Evolutionary conservation across 2,329 filamentous ascomycete species (phyloP), one percentile per base, ranked within the genome.

Genomic region (Coniochaeta pulveracea): DNA sequence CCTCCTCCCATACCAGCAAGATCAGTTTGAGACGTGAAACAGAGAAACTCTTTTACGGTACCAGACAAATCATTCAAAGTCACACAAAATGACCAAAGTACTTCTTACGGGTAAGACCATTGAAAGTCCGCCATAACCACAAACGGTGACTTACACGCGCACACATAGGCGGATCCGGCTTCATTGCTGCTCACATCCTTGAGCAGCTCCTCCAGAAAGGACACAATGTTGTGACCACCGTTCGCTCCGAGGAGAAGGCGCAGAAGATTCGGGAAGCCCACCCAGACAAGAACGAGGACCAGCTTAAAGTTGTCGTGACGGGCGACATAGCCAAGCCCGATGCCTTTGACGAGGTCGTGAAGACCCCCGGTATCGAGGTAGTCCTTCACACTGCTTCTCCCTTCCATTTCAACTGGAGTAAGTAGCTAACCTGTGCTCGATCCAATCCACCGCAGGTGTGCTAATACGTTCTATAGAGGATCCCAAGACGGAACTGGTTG

Each of bases 321-420:
- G 73, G 79, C 12, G 85, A 93, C 49, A 82, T 93, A 43, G 81
- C 83, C 4, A 56, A 76, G 47, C 67, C 75, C 26, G 67, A 69
- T 35, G 85, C 85, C 37, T 93, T 93, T 50, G 76, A 84, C 46
- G 64, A 76, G 45, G 73, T 69, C 2, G 61, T 68, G 40, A 54
- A 60, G 51, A 58, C 50, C 4, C 61, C 65, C 1, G 63, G 60
- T 17, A 52, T 76, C 34, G 63, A 71, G 36, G 66, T 66, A 31
- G 69, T 77, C 24, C 55, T 76, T 34, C 72, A 78, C 56, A 74
- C 72, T 2, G 73, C 73, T 1, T 73, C 68, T 32, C 72, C 73
- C 1, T 69, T 76, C 49, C 68, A 72, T 45, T 72, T 62, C 53
- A 61, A 64, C 3, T 64, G 59, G 42, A 60, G 57, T 61, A 37